Evolutionary conservation across 2,329 filamentous ascomycete species (phyloP).

Genomic region (Nothomitra cinnamomea): DNA sequence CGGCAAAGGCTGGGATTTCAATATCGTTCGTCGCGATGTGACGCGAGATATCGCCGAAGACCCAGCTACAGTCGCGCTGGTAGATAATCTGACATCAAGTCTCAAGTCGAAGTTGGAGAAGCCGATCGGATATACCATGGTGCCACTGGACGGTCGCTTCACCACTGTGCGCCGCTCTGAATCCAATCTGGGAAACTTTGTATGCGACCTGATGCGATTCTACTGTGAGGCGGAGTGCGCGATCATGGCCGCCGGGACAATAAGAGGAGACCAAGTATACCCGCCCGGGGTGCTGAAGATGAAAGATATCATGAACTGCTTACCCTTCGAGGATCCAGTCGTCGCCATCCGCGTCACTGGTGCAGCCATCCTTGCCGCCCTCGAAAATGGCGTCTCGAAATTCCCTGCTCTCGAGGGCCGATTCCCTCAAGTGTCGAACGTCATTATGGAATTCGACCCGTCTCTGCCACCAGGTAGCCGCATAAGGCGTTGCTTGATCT

Average conservation of each 20-base stretch:
- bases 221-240: slow-evolving; percentile 69
- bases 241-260: slow-evolving; percentile 72
- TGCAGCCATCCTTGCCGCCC: slow-evolving; percentile 54
- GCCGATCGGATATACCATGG: slow-evolving; percentile 66
- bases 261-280: slow-evolving; percentile 78
- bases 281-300: slow-evolving; percentile 60
- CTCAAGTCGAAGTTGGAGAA: slow-evolving; percentile 65
- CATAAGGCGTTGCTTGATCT: slow-evolving; percentile 44
- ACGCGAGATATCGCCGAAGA: slow-evolving; percentile 52
- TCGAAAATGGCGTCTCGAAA: slow-evolving; percentile 68
- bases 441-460: slow-evolving; percentile 57
- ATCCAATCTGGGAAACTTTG: slow-evolving; percentile 78
- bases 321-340: slow-evolving; percentile 83
- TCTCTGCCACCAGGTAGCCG: slow-evolving; percentile 41
- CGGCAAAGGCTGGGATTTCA: slow-evolving; percentile 53
- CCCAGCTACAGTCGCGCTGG: slow-evolving; percentile 39
- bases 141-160: slow-evolving; percentile 72
- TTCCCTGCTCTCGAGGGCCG: slow-evolving; percentile 71
- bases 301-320: slow-evolving; percentile 75
- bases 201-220: slow-evolving; percentile 77
- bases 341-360: slow-evolving; percentile 60
- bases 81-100: slow-evolving; percentile 51
- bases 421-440: slow-evolving; percentile 77
- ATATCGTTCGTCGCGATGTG: slow-evolving; percentile 59
- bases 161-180: slow-evolving; percentile 61